Conservation (phyloP, 805 yeast species). For the Zygoascus bituminiphila region DNA sequence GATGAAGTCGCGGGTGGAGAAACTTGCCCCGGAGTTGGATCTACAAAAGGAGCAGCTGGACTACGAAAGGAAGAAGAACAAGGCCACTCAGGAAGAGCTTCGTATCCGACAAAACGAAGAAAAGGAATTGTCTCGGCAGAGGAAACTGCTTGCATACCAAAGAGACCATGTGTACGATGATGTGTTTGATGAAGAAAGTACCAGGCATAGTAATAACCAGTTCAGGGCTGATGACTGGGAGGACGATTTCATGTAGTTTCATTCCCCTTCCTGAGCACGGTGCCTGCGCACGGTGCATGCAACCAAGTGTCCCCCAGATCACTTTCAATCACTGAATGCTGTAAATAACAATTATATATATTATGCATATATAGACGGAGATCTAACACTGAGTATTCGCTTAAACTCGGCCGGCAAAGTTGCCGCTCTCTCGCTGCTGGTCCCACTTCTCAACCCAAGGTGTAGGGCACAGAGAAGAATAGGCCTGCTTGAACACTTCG, state of each 20-base stretch:
- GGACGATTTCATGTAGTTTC: constrained; percentile 50
- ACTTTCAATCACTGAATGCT: too few relatives aligned
- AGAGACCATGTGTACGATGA: constrained; percentile 41
- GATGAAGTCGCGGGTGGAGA: constrained; percentile 55
- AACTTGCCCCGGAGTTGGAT: constrained; percentile 33
- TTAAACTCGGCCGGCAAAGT: constrained; percentile 37
- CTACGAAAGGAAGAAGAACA: constrained; percentile 32
- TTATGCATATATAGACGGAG: neutral
- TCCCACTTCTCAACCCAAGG: constrained; percentile 35
- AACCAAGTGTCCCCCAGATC: neutral
- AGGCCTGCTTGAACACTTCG: constrained; percentile 87
- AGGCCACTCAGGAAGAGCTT: constrained; percentile 26
- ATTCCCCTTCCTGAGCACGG: neutral
- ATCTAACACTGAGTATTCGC: neutral
- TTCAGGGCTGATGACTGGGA: constrained; percentile 46
- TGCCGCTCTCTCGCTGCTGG: constrained; percentile 42
- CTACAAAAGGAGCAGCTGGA: constrained; percentile 35
- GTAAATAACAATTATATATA: neutral
- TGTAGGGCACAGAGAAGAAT: constrained; percentile 50
- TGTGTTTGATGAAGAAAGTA: constrained; percentile 39
- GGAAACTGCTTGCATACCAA: constrained; percentile 25
- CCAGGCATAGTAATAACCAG: constrained; percentile 39
- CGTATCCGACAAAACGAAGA: constrained; percentile 35
- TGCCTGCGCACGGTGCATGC: too few relatives aligned
- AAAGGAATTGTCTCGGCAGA: constrained; percentile 27